Evolutionary conservation across 306 rosid genomes (phyloP).

Genomic region (Gastrolobium bilobum): DNA sequence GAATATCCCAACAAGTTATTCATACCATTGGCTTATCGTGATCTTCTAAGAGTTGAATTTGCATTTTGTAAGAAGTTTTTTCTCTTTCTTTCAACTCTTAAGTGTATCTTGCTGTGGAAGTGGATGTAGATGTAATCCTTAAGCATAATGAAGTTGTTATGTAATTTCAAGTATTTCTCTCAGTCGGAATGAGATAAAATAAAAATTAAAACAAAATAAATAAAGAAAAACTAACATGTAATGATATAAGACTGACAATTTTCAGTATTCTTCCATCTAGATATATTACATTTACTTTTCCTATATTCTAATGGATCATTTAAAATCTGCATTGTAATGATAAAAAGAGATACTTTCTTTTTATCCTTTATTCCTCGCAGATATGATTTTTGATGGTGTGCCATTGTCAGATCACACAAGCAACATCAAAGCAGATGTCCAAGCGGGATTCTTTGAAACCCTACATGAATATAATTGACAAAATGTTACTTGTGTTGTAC

Average conservation of each 20-base stretch:
- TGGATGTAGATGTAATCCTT: background rate
- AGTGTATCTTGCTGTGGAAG: conserved; percentile 9
- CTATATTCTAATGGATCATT: background rate
- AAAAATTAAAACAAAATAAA: background rate
- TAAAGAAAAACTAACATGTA: background rate
- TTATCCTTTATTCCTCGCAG: conserved; percentile 56
- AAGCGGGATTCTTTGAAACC: conserved; percentile 96
- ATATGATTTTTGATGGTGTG: conserved; percentile 62
- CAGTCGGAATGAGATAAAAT: no score
- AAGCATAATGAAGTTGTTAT: background rate
- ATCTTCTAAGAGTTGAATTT: conserved; percentile 1
- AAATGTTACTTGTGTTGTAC: conserved; percentile 70
- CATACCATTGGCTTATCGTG: conserved; percentile 16
- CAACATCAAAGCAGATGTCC: conserved; percentile 97
- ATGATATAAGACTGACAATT: background rate
- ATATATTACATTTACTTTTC: background rate
- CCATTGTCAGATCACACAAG: conserved; percentile 89
- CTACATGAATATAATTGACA: conserved; percentile 90
- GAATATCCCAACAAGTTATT: no score
- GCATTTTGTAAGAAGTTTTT: conserved; percentile 4
- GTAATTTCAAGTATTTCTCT: background rate
- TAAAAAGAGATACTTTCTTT: conserved; percentile 40
- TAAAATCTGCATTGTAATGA: conserved; percentile 33
- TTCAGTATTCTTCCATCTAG: background rate
- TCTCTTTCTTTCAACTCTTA: background rate